Conservation (phyloP, 345 rosid species). For the Eucalyptus regnans region DNA sequence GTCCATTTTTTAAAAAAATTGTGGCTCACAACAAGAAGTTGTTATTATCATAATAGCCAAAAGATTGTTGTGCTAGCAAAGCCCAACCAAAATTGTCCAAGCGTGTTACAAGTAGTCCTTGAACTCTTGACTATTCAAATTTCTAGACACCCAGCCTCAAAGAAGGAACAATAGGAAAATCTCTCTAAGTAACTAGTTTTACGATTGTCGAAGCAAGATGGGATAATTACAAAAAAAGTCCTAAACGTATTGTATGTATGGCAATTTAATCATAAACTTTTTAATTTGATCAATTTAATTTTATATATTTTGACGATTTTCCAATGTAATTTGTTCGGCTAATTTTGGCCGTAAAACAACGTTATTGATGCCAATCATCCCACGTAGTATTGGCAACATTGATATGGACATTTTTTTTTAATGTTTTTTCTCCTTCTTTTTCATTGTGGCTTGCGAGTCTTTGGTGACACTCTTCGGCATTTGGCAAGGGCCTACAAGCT, state of each 20-base stretch:
- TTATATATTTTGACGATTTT: background rate
- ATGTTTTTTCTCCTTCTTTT: background rate
- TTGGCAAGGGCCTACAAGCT: background rate
- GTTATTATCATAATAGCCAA: no score
- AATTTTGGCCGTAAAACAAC: accelerated
- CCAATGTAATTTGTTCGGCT: accelerated
- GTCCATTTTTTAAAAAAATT: accelerated
- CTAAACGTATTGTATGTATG: background rate
- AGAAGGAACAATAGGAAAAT: background rate
- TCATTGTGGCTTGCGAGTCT: background rate
- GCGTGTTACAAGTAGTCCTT: background rate
- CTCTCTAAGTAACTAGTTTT: background rate
- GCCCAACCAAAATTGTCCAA: background rate
- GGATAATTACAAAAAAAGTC: background rate
- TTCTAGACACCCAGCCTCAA: background rate
- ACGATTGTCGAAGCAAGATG: background rate
- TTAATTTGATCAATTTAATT: background rate
- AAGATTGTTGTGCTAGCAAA: no score
- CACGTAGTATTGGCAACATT: accelerated
- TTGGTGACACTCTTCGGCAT: background rate
- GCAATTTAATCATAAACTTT: accelerated
- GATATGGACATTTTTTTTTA: background rate
- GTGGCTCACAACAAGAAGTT: no score
- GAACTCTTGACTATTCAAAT: background rate
- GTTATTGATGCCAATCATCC: background rate